Evolutionary conservation across 179 eudicot genomes (phyloP).

Genomic region (Sideroxylon spinosum): DNA sequence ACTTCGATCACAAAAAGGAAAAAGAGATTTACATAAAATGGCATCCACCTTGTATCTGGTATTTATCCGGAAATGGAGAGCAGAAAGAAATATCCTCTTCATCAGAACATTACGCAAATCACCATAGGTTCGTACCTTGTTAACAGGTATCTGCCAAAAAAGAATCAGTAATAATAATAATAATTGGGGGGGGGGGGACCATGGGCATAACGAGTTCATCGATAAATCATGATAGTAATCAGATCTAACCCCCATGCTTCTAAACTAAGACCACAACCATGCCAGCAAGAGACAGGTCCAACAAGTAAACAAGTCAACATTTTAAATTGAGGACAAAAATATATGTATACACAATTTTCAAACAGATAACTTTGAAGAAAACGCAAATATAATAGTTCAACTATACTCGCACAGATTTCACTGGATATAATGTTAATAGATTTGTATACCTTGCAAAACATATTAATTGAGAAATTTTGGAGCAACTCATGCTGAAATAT

Average conservation of each 20-base stretch:
- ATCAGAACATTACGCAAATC: conserved; percentile 85
- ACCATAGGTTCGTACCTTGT: conserved; percentile 75
- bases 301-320: neutral
- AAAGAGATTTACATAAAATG: neutral
- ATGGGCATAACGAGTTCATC: neutral
- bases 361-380: neutral
- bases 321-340: neutral
- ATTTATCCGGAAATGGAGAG: conserved; percentile 96
- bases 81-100: conserved; percentile 98
- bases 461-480: conserved; percentile 87
- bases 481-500: conserved; percentile 98
- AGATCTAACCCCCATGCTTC: neutral
- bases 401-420: neutral
- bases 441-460: conserved; percentile 86
- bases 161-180: neutral
- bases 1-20: neutral
- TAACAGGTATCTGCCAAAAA: conserved; percentile 80
- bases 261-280: neutral
- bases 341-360: neutral
- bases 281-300: neutral
- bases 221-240: conserved; percentile 11
- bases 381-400: neutral
- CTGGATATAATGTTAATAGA: neutral
- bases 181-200: neutral
- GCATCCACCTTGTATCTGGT: conserved; percentile 88